Evolutionary conservation across 768 basidiomycete genomes (phyloP).

Genomic region (Chalciporus chontae): DNA sequence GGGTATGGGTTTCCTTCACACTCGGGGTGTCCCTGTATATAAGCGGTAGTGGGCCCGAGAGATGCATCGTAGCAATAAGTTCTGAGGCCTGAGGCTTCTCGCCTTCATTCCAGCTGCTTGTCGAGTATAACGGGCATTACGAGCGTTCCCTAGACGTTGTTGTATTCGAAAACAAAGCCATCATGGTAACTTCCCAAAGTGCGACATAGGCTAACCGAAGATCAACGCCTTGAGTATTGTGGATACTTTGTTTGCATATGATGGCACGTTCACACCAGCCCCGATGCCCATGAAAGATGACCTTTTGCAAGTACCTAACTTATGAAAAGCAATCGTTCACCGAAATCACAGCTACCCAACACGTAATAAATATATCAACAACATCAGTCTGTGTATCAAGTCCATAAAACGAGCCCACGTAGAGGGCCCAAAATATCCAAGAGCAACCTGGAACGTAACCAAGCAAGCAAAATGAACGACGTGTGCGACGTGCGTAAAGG

Average conservation of each 20-base stretch:
- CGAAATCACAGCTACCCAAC: neutral
- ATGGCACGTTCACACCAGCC: no score
- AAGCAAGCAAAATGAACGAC: neutral
- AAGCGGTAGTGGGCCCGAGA: no score
- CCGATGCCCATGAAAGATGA: no score
- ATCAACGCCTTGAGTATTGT: no score
- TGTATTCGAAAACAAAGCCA: slow-evolving; percentile 13
- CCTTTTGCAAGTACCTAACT: no score
- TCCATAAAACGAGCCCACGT: neutral
- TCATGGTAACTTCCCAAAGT: slow-evolving; percentile 4
- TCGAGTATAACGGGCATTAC: neutral
- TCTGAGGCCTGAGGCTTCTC: no score
- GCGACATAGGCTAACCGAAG: neutral
- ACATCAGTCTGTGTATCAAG: neutral
- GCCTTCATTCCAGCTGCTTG: neutral
- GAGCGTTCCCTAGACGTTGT: neutral
- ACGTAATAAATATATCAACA: neutral
- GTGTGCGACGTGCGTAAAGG: no score
- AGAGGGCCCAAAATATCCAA: neutral
- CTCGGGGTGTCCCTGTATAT: no score
- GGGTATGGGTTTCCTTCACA: no score
- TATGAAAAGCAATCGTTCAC: no score
- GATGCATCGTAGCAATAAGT: no score
- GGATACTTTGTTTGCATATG: no score
- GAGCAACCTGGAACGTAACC: neutral